These are phyloP conservation scores for Mentha longifolia DNA, from an alignment of 257 asterid genomes.

Conservation along the genomic window DNA sequence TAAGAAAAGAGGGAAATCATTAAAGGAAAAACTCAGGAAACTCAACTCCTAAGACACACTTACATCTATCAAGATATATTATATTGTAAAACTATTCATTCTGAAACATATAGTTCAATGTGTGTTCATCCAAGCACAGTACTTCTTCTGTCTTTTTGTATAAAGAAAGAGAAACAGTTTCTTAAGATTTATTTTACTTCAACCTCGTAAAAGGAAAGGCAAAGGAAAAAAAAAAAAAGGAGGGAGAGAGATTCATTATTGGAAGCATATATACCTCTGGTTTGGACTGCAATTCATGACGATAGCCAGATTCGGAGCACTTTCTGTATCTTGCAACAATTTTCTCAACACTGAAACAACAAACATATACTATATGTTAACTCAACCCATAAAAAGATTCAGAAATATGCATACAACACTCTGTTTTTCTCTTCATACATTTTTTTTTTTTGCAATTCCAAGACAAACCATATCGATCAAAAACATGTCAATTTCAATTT, in stretches of 20 bases:
- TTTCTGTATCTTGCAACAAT: conserved; percentile 8
- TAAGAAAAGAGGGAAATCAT: not conserved
- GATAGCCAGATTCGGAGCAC: not conserved
- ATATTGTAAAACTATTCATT: not conserved
- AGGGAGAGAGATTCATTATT: not conserved
- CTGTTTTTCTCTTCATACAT: not conserved
- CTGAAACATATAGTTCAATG: not conserved
- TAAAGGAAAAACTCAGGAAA: not conserved
- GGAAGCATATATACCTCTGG: conserved; percentile 15
- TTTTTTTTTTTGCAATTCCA: too few relatives aligned
- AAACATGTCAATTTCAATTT: not conserved
- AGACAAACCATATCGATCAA: not conserved
- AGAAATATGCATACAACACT: not conserved
- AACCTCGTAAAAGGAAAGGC: not conserved
- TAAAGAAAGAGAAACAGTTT: not conserved
- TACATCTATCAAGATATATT: not conserved
- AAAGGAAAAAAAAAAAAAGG: not conserved
- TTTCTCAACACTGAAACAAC: conserved; percentile 21
- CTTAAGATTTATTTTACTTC: not conserved
- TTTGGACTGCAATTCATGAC: not conserved
- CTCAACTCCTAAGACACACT: conserved; percentile 1
- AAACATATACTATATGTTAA: conserved; percentile 9
- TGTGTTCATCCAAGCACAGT: not conserved
- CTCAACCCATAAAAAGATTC: not conserved
- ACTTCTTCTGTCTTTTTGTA: not conserved